A percentile compares a stretch with the other conserved stretches of the same genome.
Evolutionary conservation across 2,329 filamentous ascomycete species (phyloP).

Genomic region (Monilinia fructigena): DNA sequence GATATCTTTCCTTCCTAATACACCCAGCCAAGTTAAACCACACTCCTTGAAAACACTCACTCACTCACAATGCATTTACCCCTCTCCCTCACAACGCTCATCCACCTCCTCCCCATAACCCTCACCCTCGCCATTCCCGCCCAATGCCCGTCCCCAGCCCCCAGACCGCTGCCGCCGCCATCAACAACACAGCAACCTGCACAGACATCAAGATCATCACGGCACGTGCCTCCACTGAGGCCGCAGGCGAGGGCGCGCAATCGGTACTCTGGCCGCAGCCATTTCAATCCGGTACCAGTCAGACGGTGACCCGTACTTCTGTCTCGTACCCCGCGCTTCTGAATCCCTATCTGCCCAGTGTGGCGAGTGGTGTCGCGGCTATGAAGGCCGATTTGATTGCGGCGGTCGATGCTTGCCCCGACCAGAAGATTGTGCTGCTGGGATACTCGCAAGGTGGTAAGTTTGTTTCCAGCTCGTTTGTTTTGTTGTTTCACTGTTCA

Average conservation of each 20-base stretch:
- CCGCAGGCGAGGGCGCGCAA: not conserved
- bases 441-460: constrained; percentile 13
- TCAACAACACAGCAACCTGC: not conserved
- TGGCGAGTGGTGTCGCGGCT: constrained; percentile 14
- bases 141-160: not conserved
- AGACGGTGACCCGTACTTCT: not conserved
- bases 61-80: not conserved
- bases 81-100: not conserved
- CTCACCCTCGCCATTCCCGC: not conserved
- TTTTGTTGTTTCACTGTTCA: not conserved
- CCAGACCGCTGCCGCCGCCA: too few relatives aligned
- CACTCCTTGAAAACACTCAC: not conserved
- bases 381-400: constrained; percentile 10
- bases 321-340: not conserved
- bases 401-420: constrained; percentile 7
- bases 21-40: not conserved
- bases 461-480: not conserved
- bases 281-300: not conserved
- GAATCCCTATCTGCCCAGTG: not conserved
- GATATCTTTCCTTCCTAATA: too few relatives aligned
- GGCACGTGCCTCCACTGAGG: constrained; percentile 12
- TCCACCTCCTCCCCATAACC: not conserved
- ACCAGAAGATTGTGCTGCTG: constrained; percentile 9
- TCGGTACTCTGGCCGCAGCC: not conserved
- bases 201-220: constrained; percentile 10